Base-by-base conservation (phyloP, 164 flowering plant genomes). In the Hamamelis virginiana region DNA sequence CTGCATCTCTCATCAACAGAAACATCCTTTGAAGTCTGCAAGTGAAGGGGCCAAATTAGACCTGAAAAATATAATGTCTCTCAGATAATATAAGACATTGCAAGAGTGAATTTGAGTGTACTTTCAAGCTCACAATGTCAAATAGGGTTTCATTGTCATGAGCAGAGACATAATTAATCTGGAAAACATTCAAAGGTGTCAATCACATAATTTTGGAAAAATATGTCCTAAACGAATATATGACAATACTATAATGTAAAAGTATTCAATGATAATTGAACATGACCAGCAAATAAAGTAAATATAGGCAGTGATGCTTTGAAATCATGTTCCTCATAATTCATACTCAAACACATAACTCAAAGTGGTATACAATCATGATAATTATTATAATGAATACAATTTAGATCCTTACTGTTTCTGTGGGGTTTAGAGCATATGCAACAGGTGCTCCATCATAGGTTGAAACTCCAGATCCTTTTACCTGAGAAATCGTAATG, bases 71-170 rank as follows among this genome's bases (percentile, higher is more conserved):
- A 10, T 16, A 26, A 57, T 41, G 28, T 56, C 14, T 44, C 33
- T 57, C 21, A 67, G 13, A 27, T 1, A 9, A 58, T 50, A 47
- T 33, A 67, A 11, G 18, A 18, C n/a, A 25, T 12, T 26, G 22
- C 9, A 45, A 53, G 38, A 60, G 38, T 18, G 15, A 52, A 38
- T 41, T 43, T 59, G 47, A 56, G 19, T 41, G 26, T 85, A 94
- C 98, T 94, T 94, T 94, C 80, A 94, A 76, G 72, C 89, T 88
- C 70, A 92, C 80, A 53, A 91, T 84, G 77, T 94, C 98, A 66
- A 94, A 94, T 27, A 91, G 79, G 43, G 98, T 92, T 74, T 94
- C 97, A 59, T 94, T 94, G 84, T 94, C 98, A 86, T 94, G 98
- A 81, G 97, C 97, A 64, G 98, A 92, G 19, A 85, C 96, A 81